Evolutionary conservation across 140 eudicot species (phyloP), one percentile per base, ranked within the genome.

Genomic region (Senecio squalidus): DNA sequence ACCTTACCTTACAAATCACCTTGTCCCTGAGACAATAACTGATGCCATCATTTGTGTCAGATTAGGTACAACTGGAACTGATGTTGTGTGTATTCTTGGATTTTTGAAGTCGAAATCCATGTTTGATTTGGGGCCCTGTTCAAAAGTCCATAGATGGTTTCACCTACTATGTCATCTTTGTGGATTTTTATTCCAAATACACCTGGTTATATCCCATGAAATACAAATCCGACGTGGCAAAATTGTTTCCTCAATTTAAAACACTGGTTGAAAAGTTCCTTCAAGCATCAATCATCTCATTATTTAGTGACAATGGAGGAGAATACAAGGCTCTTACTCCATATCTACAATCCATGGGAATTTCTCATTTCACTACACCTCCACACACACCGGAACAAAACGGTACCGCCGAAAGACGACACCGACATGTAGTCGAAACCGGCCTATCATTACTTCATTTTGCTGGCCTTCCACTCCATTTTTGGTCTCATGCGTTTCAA

Each of bases 311-410:
- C 6, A 29, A 29, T 29, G 34, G 34, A 6, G 49, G 49, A 0
- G 65, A 33, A 58, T 58, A 58, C 4, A 1, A 1, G 0, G 53
- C 22, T 13, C 31, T 24, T 4, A 1, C 2, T 2, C 23, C 66
- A 6, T 57, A n/a, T 7, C 6, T 59, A 0, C 14, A 22, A 18
- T 21, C 33, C 5, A 24, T 15, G 9, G 66, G 66, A n/a, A 59
- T 59, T 17, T 43, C 48, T 6, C 66, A 24, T 40, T 39, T 6
- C 9, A 24, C 50, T 4, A 21, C 36, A 0, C 50, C 51, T 2
- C 66, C 66, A 1, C 50, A 23, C 11, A 58, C 65, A 0, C 65
- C 49, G 1, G 65, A 33, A 13, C 65, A 36, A 36, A 58, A 58
- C 39, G 65, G 65, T 0, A 14, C 39, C 0, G 51, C 51, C 4